Conservation (phyloP, 495 filamentous ascomycete species). For the Bathelium albidoporum region DNA sequence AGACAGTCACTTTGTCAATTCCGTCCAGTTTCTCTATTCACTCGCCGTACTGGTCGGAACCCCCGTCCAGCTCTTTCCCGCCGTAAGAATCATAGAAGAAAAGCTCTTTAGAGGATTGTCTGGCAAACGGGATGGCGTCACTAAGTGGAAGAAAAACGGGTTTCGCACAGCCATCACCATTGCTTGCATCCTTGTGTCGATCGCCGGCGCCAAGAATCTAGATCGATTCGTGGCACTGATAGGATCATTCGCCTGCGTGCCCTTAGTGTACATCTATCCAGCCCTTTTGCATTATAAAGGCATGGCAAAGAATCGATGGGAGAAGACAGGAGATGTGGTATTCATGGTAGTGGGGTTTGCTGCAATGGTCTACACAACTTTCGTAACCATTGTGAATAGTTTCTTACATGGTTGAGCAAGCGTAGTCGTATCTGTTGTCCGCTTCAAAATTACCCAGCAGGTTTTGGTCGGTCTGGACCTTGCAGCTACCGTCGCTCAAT, state of each 20-base stretch:
- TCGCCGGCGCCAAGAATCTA: slow-evolving; percentile 82
- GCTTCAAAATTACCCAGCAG: too few species aligned
- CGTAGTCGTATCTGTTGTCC: neutral
- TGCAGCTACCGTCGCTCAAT: too few species aligned
- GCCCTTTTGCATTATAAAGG: slow-evolving; percentile 22
- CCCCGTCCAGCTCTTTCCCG: slow-evolving; percentile 91
- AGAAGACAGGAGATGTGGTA: neutral
- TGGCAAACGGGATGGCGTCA: slow-evolving; percentile 88
- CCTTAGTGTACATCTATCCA: slow-evolving; percentile 94
- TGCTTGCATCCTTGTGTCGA: slow-evolving; percentile 75
- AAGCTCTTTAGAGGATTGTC: slow-evolving; percentile 61
- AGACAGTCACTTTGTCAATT: slow-evolving; percentile 91
- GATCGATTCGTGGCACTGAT: slow-evolving; percentile 96
- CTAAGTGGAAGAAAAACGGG: slow-evolving; percentile 98
- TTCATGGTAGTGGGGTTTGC: neutral
- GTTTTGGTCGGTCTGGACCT: too few species aligned
- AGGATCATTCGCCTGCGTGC: slow-evolving; percentile 95
- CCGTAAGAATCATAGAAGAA: slow-evolving; percentile 70
- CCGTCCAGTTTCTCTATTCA: slow-evolving; percentile 89
- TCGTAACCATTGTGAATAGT: neutral
- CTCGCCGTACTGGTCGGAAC: slow-evolving; percentile 89
- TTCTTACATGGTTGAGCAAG: neutral
- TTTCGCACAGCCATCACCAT: slow-evolving; percentile 89
- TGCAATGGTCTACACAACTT: neutral
- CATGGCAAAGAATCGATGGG: neutral